Evolutionary conservation across 148 eudicot genomes (phyloP).

Genomic region (Vaccinium myrtillus): DNA sequence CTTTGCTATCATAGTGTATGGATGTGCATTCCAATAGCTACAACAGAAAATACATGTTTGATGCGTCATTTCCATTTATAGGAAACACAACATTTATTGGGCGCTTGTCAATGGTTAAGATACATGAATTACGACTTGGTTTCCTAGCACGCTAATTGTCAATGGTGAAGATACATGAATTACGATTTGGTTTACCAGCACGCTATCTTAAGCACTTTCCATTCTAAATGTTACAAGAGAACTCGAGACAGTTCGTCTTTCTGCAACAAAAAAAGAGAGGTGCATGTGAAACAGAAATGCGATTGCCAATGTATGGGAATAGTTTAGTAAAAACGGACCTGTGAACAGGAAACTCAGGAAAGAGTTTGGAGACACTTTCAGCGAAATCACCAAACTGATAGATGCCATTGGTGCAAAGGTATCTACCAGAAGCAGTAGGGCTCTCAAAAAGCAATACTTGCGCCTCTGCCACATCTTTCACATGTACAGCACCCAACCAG

Average conservation of each 20-base stretch:
- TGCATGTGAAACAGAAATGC: background rate
- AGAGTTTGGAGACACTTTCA: conserved; percentile 58
- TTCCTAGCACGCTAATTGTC: background rate
- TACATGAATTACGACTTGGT: background rate
- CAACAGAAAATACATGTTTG: too few species aligned
- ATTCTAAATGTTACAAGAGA: background rate
- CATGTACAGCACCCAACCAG: conserved; percentile 93
- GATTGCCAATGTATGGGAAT: background rate
- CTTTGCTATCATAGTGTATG: background rate
- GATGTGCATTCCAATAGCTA: conserved; percentile 3
- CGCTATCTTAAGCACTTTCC: background rate
- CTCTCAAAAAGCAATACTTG: conserved; percentile 70
- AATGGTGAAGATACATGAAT: background rate
- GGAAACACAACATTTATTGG: background rate
- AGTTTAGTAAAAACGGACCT: conserved; percentile 35
- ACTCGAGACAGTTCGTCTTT: background rate
- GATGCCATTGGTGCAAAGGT: conserved; percentile 88
- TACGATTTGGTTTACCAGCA: too few species aligned
- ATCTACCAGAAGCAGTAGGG: conserved; percentile 73
- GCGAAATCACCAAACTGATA: conserved; percentile 83
- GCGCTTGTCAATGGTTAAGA: background rate
- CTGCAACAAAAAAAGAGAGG: background rate
- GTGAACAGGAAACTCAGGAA: conserved; percentile 77
- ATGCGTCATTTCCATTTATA: background rate
- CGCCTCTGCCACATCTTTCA: conserved; percentile 81